phyloP scores from a whole-genome alignment of 2,329 filamentous ascomycete genomes.

The Magnaporthiopsis rhizophila region DNA sequence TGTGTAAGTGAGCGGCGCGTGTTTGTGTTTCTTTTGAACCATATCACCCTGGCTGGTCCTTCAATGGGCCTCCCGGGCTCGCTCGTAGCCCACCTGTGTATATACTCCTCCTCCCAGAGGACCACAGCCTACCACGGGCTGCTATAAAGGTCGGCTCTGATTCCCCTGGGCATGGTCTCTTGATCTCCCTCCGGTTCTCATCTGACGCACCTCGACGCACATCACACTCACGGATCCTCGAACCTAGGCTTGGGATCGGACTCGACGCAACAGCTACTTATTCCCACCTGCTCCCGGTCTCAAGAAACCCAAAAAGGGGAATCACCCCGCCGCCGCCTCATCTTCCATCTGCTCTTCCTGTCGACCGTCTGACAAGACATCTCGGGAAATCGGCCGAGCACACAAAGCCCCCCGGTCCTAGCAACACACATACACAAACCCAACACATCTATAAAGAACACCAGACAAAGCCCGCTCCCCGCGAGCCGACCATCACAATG shows the following conservation, averaged over 20 bases:
- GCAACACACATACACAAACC: neutral
- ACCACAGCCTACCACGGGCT: no score
- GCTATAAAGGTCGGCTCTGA: neutral
- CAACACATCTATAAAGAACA: neutral
- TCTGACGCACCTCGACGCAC: neutral
- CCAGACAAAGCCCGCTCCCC: neutral
- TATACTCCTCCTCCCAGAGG: no score
- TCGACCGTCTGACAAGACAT: neutral
- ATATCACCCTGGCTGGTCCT: no score
- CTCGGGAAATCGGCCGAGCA: neutral
- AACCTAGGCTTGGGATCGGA: neutral
- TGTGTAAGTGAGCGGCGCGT: neutral
- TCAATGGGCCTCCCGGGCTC: neutral
- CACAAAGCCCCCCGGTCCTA: neutral
- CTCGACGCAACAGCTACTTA: neutral
- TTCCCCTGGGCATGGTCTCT: neutral
- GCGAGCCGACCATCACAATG: neutral
- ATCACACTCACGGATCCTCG: neutral
- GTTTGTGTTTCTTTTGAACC: neutral
- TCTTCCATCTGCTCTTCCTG: neutral
- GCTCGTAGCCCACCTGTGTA: neutral
- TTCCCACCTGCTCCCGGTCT: neutral
- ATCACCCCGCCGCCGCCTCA: neutral
- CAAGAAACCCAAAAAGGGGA: no score
- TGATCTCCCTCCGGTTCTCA: neutral